phyloP scores from a whole-genome alignment of 768 basidiomycete species.

The Boletus pseudopeckii region DNA sequence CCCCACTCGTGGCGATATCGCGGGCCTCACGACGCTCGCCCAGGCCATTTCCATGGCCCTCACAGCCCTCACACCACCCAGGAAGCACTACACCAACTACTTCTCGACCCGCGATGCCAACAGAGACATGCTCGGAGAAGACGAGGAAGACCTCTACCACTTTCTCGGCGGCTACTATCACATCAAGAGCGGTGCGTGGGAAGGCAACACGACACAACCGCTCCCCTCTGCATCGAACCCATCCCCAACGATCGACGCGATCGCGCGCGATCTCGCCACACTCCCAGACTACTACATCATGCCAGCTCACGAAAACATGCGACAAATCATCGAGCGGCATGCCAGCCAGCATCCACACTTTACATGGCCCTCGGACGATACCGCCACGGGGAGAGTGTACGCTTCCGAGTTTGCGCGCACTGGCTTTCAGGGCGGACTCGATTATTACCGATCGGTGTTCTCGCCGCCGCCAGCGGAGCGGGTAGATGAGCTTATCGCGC shows the following conservation, averaged over 20 bases:
- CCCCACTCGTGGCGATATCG: slow-evolving; percentile 3
- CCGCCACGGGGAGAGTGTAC: slow-evolving; percentile 42
- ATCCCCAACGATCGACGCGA: slow-evolving; percentile 19
- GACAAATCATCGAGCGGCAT: slow-evolving; percentile 39
- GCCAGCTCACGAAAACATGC: slow-evolving; percentile 52
- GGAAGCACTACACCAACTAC: slow-evolving; percentile 57
- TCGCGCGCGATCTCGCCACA: slow-evolving; percentile 34
- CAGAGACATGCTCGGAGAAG: slow-evolving; percentile 35
- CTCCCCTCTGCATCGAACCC: slow-evolving; percentile 31
- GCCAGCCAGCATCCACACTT: slow-evolving; percentile 27
- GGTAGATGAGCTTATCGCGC: slow-evolving; percentile 41
- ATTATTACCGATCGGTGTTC: slow-evolving; percentile 46
- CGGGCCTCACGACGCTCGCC: slow-evolving; percentile 1
- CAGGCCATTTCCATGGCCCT: slow-evolving; percentile 26
- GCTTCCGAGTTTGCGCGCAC: slow-evolving; percentile 46
- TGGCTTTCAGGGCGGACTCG: slow-evolving; percentile 64
- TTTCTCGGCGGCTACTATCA: slow-evolving; percentile 35
- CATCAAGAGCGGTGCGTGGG: slow-evolving; percentile 57
- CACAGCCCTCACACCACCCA: slow-evolving; percentile 43
- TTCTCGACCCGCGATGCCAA: slow-evolving; percentile 47
- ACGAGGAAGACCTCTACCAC: slow-evolving; percentile 15
- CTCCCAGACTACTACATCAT: slow-evolving; percentile 64
- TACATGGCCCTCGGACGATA: slow-evolving; percentile 49
- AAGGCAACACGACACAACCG: slow-evolving; percentile 38
- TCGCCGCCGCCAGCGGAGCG: slow-evolving; percentile 32